These are phyloP conservation scores for Arctostaphylos glauca DNA, from an alignment of 148 eudicot genomes.

Conservation along the genomic window DNA sequence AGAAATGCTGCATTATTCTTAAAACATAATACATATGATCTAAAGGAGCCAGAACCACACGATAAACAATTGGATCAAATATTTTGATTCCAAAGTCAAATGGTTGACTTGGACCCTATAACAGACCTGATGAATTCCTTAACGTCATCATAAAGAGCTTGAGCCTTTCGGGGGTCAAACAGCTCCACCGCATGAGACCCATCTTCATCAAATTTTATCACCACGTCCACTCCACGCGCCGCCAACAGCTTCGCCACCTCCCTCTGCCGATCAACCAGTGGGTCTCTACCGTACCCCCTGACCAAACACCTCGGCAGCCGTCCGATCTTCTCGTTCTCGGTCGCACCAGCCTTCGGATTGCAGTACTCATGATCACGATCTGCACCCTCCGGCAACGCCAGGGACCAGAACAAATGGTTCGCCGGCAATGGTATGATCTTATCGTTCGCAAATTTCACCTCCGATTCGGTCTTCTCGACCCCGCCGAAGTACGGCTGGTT, in stretches of 20 bases:
- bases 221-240: slow-evolving; percentile 61
- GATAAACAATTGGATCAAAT: no score
- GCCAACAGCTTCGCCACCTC: slow-evolving; percentile 56
- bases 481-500: slow-evolving; percentile 84
- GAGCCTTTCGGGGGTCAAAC: slow-evolving; percentile 46
- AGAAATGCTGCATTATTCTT: no score
- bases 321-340: slow-evolving; percentile 44
- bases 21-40: no score
- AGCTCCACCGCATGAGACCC: slow-evolving; percentile 74
- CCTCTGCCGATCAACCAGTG: slow-evolving; percentile 68
- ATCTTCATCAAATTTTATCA: slow-evolving; percentile 38
- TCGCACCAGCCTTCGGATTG: slow-evolving; percentile 35
- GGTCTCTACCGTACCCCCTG: slow-evolving; percentile 65
- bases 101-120: background rate
- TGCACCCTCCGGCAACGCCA: slow-evolving; percentile 60
- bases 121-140: slow-evolving; percentile 30
- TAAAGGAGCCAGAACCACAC: no score
- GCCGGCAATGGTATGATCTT: slow-evolving; percentile 41
- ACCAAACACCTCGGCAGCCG: slow-evolving; percentile 62
- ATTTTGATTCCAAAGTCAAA: no score
- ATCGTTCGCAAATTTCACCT: slow-evolving; percentile 36
- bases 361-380: slow-evolving; percentile 64
- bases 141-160: slow-evolving; percentile 42
- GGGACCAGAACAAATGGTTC: slow-evolving; percentile 60
- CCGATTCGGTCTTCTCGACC: slow-evolving; percentile 45